Base-by-base conservation (phyloP, 1,139 yeast genomes). In the Lodderomyces elongisporus region DNA sequence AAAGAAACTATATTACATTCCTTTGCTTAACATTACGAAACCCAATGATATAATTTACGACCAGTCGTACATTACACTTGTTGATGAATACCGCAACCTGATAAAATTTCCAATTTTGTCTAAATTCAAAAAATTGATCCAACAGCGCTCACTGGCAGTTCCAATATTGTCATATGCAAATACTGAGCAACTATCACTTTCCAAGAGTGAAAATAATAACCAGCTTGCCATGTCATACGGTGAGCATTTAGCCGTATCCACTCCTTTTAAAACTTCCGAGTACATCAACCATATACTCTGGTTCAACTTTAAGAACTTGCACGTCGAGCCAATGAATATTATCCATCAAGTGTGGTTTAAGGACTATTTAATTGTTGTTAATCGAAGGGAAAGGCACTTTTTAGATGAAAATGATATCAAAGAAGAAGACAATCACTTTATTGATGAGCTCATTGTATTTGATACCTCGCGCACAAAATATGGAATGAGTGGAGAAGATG, bases 401-500 rank as follows among this genome's bases (percentile, higher is more conserved):
- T 40, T 43, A 13, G 26, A 34, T 4, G 47, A 47, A 5, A 51
- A 45, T 2, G 43, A 44, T 6, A 43, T 47, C 4, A 38, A 38
- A 4, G 37, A 34, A 9, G 44, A 34, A 16, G 38, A 40, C 16
- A 28, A 33, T 12, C 32, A 33, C n/a, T 31, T 49, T 15, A 51
- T 56, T 3, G 72, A 67, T 47, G 74, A 68, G 40, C 46, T 68
- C 21, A 49, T 68, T 12, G 58, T 68, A 3, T 35, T 66, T 13
- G 60, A 66, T 41, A 53, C 67, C 3, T 44, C 56, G 2, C 36
- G 41, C 16, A 55, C 71, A 2, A 61, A 54, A 35, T 60, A 46
- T 45, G 73, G 69, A 3, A 46, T 44, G 32, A 66, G 70, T 6
- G 66, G 66, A 3, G 56, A 46, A 17, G 45, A 45, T n/a, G 54